Conservation (phyloP, 2,329 filamentous ascomycete genomes). For the Neonectria ditissima region DNA sequence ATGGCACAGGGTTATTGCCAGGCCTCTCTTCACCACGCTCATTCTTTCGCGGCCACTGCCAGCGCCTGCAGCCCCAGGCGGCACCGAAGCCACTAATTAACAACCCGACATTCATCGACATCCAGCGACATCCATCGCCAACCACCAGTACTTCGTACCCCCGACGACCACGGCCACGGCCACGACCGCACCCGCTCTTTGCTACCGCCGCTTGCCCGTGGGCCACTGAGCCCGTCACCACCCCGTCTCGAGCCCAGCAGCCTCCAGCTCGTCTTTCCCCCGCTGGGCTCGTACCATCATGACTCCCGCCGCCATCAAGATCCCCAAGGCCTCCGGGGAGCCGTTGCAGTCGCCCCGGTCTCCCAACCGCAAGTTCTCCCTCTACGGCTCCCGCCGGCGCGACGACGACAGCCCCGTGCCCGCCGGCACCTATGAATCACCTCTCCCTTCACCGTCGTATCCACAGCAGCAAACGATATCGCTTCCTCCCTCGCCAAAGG, state of each 20-base stretch:
- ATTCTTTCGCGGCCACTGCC: conserved; percentile 31
- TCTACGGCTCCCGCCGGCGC: conserved; percentile 35
- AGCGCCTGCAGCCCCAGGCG: conserved; percentile 34
- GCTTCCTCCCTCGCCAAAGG: conserved; percentile 38
- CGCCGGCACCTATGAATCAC: conserved; percentile 38
- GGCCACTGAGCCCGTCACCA: conserved; percentile 40
- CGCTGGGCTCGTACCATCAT: conserved; percentile 32
- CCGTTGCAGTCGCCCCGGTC: conserved; percentile 24
- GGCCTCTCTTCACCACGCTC: conserved; percentile 25
- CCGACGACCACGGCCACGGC: conserved; percentile 33
- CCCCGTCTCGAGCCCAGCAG: conserved; percentile 39
- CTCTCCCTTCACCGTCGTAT: conserved; percentile 40
- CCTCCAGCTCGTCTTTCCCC: conserved; percentile 20
- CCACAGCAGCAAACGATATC: conserved; percentile 34
- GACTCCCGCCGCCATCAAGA: conserved; percentile 38
- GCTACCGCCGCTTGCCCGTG: conserved; percentile 31
- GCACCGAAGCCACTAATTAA: conserved; percentile 35
- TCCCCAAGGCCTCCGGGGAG: conserved; percentile 32
- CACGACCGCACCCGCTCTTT: conserved; percentile 25
- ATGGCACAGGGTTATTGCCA: conserved; percentile 41
- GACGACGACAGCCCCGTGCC: conserved; percentile 39
- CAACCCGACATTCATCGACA: no score
- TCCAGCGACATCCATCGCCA: conserved; percentile 17
- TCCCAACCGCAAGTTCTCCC: conserved; percentile 40
- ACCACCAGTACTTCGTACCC: conserved; percentile 12